Evolutionary conservation across 1,139 yeast species (phyloP).

Genomic region (Suhomyces kunorum): DNA sequence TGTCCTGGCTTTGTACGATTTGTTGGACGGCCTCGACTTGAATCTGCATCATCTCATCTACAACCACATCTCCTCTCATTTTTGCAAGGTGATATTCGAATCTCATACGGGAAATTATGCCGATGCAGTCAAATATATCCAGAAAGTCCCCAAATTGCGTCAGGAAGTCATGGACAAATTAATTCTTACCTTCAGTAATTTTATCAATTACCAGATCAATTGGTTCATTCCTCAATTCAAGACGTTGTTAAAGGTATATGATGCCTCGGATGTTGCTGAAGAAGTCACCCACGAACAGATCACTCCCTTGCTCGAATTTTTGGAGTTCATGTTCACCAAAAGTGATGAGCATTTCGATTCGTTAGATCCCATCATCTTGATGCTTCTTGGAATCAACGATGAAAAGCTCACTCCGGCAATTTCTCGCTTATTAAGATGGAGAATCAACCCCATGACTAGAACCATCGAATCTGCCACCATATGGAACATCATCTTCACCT

Average conservation of each 20-base stretch:
- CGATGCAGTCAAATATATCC: conserved; percentile 20
- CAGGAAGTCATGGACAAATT: conserved; percentile 20
- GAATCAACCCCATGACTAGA: conserved; percentile 33
- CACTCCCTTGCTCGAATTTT: conserved; percentile 16
- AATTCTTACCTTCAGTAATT: conserved; percentile 16
- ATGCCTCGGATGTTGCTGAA: background rate
- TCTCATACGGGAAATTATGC: conserved; percentile 14
- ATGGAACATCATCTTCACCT: conserved; percentile 48
- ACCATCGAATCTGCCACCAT: conserved; percentile 26
- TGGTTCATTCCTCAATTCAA: conserved; percentile 26
- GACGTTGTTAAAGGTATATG: conserved; percentile 1
- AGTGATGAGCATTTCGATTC: conserved; percentile 8
- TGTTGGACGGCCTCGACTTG: conserved; percentile 31
- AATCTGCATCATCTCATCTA: conserved; percentile 22
- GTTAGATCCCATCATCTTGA: conserved; percentile 30
- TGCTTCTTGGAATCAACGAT: conserved; percentile 35
- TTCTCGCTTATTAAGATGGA: conserved; percentile 51
- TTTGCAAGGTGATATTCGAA: conserved; percentile 8
- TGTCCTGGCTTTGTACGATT: conserved; percentile 35
- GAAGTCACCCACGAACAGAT: conserved; percentile 14
- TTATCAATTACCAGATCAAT: conserved; percentile 18
- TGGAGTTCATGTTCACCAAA: conserved; percentile 21
- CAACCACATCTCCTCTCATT: conserved; percentile 22
- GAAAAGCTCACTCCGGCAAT: conserved; percentile 34
- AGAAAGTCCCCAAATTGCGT: conserved; percentile 24